Evolutionary conservation across 495 filamentous ascomycete species (phyloP).

Genomic region (Penicillium lividum): DNA sequence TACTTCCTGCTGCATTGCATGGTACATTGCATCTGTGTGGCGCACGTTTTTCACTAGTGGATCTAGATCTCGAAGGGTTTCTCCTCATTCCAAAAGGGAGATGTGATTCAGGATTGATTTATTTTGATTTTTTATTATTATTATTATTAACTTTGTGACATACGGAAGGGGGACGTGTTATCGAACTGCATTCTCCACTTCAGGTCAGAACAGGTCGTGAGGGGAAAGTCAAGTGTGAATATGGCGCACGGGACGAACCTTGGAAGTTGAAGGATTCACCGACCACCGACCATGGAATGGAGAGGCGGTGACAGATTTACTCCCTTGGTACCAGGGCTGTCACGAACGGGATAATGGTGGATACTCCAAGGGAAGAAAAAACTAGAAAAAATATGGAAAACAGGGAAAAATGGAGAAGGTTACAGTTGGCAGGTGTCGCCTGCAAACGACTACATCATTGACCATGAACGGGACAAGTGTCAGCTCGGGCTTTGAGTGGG

Average conservation of each 20-base stretch:
- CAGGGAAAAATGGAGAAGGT: background rate
- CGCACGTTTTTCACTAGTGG: slow-evolving; percentile 18
- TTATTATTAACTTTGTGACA: background rate
- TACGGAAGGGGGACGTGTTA: slow-evolving; percentile 3
- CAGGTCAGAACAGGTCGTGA: slow-evolving; percentile 1
- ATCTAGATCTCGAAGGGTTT: slow-evolving; percentile 3
- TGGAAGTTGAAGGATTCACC: background rate
- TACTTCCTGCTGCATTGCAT: background rate
- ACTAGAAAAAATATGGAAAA: background rate
- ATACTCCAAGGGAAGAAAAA: background rate
- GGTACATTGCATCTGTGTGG: slow-evolving; percentile 15
- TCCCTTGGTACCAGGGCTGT: slow-evolving; percentile 4
- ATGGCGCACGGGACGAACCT: background rate
- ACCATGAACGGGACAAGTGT: background rate
- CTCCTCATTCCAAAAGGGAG: background rate
- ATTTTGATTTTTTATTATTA: background rate
- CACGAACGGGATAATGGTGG: background rate
- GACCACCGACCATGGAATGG: background rate
- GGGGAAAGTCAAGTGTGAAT: background rate
- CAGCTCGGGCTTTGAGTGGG: background rate
- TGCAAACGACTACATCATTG: slow-evolving; percentile 14
- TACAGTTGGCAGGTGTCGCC: background rate
- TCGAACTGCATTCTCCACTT: background rate
- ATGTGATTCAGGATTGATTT: background rate
- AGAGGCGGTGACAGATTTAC: background rate